Evolutionary conservation across 1,284 basidiomycete species (phyloP), one percentile per base, ranked within the genome.

Genomic region (Marasmius sp.): DNA sequence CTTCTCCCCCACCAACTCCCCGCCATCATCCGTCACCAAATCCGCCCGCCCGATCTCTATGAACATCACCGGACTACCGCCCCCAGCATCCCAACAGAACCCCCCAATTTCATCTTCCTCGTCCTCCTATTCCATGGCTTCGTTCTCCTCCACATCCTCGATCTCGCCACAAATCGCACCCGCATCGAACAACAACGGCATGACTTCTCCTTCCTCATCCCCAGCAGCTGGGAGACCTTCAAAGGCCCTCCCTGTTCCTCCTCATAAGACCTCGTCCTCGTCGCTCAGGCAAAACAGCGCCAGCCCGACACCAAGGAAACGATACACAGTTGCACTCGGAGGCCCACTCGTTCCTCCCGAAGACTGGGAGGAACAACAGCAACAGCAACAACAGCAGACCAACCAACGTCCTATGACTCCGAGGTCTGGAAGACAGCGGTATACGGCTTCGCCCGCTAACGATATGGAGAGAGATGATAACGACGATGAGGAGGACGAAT

Each of bases 261-360:
- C 75, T 37, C 66, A 73, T 9, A 75, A 72, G 41, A 65, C 71
- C 3, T 59, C 64, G 39, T 60, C 67, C 16, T 66, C 73, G 47
- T 69, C 72, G 1, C 38, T 37, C 5, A 74, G 81, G n/a, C 78
- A 78, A 12, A 72, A 78, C 0, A 89, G 81, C 61, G 72, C 80
- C 18, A 84, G 81, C 63, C 84, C 84, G 1, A 84, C 85, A 0
- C 90, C 90, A 1, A 74, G 85, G 52, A 93, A 93, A 69, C 80
- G 92, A 39, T 93, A 93, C 70, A 93, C 92, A 0, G 90, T 93
- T 50, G 91, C 92, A 1, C 79, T 93, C 0, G 91, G 91, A 14
- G 85, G 82, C 5, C 87, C 88, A 0, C 85, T 89, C 62, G 79
- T 82, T 37, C 73, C 80, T 55, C 77, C 83, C 39, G 74, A 80